Conservation (phyloP, 371 early-diverging fungal species). For the Lichtheimia hyalospora region DNA sequence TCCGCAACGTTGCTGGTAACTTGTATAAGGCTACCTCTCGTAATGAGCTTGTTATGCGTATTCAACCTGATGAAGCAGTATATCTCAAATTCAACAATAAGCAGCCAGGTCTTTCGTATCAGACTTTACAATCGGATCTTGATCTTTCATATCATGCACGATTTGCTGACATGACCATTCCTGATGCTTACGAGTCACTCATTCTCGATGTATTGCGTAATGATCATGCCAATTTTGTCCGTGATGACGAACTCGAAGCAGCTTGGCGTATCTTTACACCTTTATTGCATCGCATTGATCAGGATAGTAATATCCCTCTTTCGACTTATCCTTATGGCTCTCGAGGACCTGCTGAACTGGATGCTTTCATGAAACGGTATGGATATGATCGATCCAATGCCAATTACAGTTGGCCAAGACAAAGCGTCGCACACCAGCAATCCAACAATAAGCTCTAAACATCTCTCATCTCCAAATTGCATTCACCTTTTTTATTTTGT, state of each 20-base stretch:
- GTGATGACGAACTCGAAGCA: slow-evolving; percentile 92
- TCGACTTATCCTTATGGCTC: slow-evolving; percentile 79
- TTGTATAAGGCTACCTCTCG: slow-evolving; percentile 73
- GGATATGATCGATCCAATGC: slow-evolving; percentile 62
- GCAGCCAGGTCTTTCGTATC: slow-evolving; percentile 74
- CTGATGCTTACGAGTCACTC: slow-evolving; percentile 95
- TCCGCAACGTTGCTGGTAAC: slow-evolving; percentile 82
- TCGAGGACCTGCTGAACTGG: slow-evolving; percentile 81
- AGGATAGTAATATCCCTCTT: slow-evolving; percentile 56
- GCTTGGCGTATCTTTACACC: slow-evolving; percentile 98
- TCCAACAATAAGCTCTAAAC: not conserved
- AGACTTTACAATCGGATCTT: slow-evolving; percentile 83
- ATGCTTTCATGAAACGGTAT: slow-evolving; percentile 70
- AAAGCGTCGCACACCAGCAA: slow-evolving; percentile 26
- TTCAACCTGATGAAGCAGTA: slow-evolving; percentile 92
- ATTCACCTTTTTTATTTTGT: too few species aligned
- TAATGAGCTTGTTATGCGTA: slow-evolving; percentile 94
- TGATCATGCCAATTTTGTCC: slow-evolving; percentile 96
- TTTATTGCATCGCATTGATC: slow-evolving; percentile 84
- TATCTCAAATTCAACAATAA: slow-evolving; percentile 96
- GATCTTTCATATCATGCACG: slow-evolving; percentile 88
- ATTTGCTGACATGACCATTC: slow-evolving; percentile 82
- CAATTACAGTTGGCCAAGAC: slow-evolving; percentile 44
- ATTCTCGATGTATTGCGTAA: slow-evolving; percentile 87
- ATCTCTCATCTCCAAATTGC: too few species aligned